Conservation (phyloP, 2,329 filamentous ascomycete species). For the Pezicula rhizophila region DNA sequence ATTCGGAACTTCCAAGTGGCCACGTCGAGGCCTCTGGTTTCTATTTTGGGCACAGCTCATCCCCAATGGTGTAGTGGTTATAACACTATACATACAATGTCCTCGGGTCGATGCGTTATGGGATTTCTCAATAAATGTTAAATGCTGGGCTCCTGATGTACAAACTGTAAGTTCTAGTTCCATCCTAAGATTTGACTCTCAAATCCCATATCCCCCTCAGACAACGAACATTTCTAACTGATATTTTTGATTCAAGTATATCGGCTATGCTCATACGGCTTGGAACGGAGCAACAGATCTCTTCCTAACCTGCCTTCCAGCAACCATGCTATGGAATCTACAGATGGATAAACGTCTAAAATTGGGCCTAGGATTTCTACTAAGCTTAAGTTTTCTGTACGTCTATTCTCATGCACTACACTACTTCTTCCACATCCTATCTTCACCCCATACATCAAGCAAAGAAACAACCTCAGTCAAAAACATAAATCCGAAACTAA, state of each 20-base stretch:
- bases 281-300: conserved; percentile 8
- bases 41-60: background rate
- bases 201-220: too few relatives aligned
- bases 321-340: conserved; percentile 11
- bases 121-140: background rate
- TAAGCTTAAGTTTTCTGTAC: conserved; percentile 11
- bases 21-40: background rate
- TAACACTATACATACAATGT: background rate
- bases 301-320: conserved; percentile 9
- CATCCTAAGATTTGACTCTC: too few relatives aligned
- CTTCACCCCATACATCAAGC: too few relatives aligned
- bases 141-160: background rate
- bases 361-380: conserved; percentile 7
- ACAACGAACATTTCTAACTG: background rate
- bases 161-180: background rate
- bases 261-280: conserved; percentile 1
- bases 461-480: too few relatives aligned
- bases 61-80: background rate
- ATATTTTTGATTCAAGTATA: background rate
- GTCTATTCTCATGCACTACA: background rate
- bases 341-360: conserved; percentile 10
- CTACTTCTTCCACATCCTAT: too few relatives aligned
- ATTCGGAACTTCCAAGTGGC: background rate
- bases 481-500: too few relatives aligned
- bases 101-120: background rate